Evolutionary conservation across 228 moss, liverwort and hornwort species (phyloP).

Genomic region (Sphagnum fallax): DNA sequence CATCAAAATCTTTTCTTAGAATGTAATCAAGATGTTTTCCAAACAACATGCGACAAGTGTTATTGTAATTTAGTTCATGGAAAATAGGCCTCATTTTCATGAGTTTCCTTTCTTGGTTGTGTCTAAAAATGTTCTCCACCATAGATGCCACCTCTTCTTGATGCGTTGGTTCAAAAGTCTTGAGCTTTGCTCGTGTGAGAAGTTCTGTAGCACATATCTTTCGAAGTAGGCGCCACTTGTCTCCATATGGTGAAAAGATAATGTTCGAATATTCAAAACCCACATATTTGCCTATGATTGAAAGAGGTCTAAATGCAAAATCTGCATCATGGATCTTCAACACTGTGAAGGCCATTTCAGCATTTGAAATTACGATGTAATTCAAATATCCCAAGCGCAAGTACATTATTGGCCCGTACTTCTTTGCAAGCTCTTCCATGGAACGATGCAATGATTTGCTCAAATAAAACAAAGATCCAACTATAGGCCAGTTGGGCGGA

Average conservation of each 20-base stretch:
- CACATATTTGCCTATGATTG: no score
- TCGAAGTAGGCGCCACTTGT: not conserved
- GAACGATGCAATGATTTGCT: constrained; percentile 9
- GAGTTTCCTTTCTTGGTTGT: constrained; percentile 15
- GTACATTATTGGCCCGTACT: not conserved
- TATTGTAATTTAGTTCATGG: constrained; percentile 28
- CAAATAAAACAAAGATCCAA: constrained; percentile 16
- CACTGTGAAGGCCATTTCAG: not conserved
- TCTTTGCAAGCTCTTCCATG: not conserved
- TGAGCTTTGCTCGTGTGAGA: not conserved
- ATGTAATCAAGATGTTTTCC: constrained; percentile 22
- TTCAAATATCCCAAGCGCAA: not conserved
- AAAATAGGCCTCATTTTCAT: constrained; percentile 23
- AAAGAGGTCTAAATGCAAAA: no score
- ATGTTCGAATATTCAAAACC: no score
- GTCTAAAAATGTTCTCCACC: constrained; percentile 10
- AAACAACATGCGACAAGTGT: no score
- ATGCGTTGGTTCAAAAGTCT: constrained; percentile 6
- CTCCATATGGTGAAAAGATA: no score
- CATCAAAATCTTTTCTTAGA: constrained; percentile 16
- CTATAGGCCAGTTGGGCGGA: constrained; percentile 19
- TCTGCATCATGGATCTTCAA: constrained; percentile 1
- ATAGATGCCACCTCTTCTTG: constrained; percentile 20
- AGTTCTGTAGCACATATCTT: not conserved
- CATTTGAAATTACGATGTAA: not conserved